Percentiles rank a stretch among this genome's conserved stretches.
Conservation (phyloP, 2,329 filamentous ascomycete genomes). For the Cordyceps tenuipes region DNA sequence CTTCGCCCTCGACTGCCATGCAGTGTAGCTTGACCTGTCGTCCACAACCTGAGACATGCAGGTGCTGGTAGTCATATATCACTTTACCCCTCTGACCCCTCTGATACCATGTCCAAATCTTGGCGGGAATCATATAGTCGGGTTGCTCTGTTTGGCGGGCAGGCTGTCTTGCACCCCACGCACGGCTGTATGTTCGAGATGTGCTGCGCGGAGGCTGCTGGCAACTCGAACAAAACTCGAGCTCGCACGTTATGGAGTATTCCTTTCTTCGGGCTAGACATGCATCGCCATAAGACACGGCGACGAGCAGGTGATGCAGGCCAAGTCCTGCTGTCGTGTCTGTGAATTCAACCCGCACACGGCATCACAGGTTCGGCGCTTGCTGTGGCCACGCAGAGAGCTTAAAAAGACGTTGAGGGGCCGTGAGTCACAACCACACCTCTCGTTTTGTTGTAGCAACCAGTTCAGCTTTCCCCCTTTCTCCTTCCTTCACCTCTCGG, state of each 20-base stretch:
- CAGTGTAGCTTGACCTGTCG: constrained; percentile 6
- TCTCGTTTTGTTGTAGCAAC: too few relatives aligned
- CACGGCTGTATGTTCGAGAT: background rate
- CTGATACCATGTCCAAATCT: background rate
- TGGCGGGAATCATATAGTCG: background rate
- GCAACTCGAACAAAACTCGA: background rate
- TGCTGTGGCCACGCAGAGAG: background rate
- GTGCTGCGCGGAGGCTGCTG: background rate
- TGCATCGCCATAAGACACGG: background rate
- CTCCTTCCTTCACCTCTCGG: background rate
- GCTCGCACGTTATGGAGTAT: background rate
- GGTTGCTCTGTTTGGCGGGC: background rate
- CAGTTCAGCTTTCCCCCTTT: background rate
- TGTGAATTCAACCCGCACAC: background rate
- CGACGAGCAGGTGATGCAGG: background rate
- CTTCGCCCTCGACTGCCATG: background rate
- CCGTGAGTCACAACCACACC: background rate
- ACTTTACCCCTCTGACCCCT: background rate
- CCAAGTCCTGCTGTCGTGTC: background rate
- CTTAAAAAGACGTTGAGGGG: background rate
- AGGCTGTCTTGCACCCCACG: background rate
- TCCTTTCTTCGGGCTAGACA: background rate
- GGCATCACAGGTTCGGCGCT: background rate
- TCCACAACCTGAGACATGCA: background rate
- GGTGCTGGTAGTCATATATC: background rate